Evolutionary conservation across 768 basidiomycete species (phyloP), one percentile per base, ranked within the genome.

Genomic region (Naganishia antarctica): DNA sequence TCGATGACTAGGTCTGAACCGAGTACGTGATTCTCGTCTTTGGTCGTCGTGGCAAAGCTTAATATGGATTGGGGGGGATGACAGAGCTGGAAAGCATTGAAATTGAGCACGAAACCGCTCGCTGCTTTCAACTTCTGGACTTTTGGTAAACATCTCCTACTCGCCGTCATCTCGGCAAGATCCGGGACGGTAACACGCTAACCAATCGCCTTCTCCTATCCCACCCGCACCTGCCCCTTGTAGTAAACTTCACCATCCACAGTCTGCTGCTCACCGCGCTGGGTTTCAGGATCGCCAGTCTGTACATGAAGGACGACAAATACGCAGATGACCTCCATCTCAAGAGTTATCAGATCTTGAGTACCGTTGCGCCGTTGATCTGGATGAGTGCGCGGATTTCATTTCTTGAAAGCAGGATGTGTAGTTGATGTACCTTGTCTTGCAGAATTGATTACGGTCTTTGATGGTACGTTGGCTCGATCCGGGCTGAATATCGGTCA

Each of bases 301-400:
- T 66, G 63, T 76, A 59, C 76, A 79, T 21, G 71, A 73, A 26
- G 68, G 72, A 58, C 70, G 84, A 65, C 40, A 70, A 75, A 7
- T 57, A 68, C 25, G 72, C 71, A 81, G 82, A 60, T 68, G 44
- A 71, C 7, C 64, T 73, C 13, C 76, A 76, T 37, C 70, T 90
- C 16, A 81, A 76, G 64, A 93, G 91, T 76, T 97, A 96, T 79
- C 91, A 93, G 72, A 82, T 90, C 29, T 79, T 96, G 41, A 90
- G 89, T 79, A 91, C 87, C 76, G 90, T 88, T 6, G 84, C 90
- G 1, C 91, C 90, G 0, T 82, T 94, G 53, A 87, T 93, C 47
- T 94, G 91, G 91, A 73, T 77, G 61, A 75, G 65, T 66, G 45
- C 48, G 66, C 40, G 16, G 41, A n/a, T 31, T 18, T 32, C 15